phyloP scores from a whole-genome alignment of 768 basidiomycete species.

The Suillus placidus region DNA sequence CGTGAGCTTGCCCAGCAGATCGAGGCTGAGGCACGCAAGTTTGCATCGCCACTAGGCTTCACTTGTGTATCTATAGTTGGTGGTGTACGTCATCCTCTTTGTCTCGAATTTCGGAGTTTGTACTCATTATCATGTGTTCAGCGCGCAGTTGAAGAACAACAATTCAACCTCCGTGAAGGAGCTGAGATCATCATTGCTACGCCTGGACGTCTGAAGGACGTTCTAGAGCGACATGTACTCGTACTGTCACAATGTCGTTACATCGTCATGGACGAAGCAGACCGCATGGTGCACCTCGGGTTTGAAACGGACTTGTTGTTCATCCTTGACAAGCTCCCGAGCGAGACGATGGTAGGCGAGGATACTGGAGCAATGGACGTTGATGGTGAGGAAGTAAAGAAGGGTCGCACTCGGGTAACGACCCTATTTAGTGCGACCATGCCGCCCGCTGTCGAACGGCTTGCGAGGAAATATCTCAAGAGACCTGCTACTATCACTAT shows the following conservation, averaged over 20 bases:
- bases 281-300: conserved; percentile 97
- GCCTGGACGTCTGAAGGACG: conserved; percentile 97
- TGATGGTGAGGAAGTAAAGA: conserved; percentile 59
- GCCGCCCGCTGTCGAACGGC: conserved; percentile 94
- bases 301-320: conserved; percentile 95
- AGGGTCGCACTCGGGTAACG: conserved; percentile 87
- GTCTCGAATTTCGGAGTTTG: conserved; percentile 12
- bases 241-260: conserved; percentile 97
- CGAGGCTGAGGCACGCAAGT: conserved; percentile 89
- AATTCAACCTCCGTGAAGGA: conserved; percentile 96
- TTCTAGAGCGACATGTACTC: conserved; percentile 93
- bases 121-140: conserved; percentile 34
- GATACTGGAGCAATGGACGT: conserved; percentile 75
- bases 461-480: conserved; percentile 92
- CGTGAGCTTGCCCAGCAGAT: conserved; percentile 99
- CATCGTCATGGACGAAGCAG: conserved; percentile 99
- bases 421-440: conserved; percentile 98
- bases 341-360: conserved; percentile 86
- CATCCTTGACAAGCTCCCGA: conserved; percentile 91
- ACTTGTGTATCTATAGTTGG: conserved; percentile 98
- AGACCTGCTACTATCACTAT: conserved; percentile 96
- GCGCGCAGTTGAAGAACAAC: conserved; percentile 96
- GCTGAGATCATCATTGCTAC: conserved; percentile 99
- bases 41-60: conserved; percentile 87
- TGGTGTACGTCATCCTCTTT: conserved; percentile 56